phyloP scores from a whole-genome alignment of 495 filamentous ascomycete genomes.

The Schizothecium vesticola region DNA sequence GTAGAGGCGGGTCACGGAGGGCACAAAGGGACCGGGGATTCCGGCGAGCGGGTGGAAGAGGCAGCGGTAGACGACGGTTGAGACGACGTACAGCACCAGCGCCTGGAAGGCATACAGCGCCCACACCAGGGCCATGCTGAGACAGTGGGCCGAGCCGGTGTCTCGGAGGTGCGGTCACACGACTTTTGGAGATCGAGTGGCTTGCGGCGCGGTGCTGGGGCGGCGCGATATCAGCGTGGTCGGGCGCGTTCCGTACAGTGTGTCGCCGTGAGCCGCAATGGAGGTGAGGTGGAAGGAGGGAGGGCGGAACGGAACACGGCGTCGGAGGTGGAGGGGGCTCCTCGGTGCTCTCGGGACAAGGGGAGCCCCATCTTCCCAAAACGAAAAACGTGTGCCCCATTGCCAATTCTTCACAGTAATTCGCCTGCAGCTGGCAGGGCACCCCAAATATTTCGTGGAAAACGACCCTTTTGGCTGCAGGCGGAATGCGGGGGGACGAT shows the following conservation, averaged over 20 bases:
- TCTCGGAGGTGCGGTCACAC: not conserved
- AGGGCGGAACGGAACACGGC: not conserved
- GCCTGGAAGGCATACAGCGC: constrained; percentile 1
- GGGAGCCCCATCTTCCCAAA: not conserved
- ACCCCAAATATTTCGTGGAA: not conserved
- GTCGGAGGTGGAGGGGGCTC: not conserved
- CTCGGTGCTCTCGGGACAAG: not conserved
- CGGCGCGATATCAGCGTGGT: not conserved
- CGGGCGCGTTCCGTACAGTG: not conserved
- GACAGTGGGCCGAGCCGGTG: not conserved
- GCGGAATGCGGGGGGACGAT: not conserved
- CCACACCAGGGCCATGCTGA: not conserved
- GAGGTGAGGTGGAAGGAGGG: not conserved
- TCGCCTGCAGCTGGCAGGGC: not conserved
- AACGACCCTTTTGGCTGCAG: not conserved
- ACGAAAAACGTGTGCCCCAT: not conserved
- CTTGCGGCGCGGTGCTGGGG: not conserved
- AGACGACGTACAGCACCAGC: not conserved
- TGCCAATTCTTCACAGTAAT: not conserved
- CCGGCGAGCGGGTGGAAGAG: constrained; percentile 24
- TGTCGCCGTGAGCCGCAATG: not conserved
- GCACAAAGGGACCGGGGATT: constrained; percentile 18
- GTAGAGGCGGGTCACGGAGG: constrained; percentile 16
- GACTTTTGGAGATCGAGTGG: not conserved
- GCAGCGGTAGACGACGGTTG: constrained; percentile 24